These are phyloP conservation scores for Boletus fagicola DNA, from an alignment of 768 basidiomycete genomes.

Conservation along the genomic window DNA sequence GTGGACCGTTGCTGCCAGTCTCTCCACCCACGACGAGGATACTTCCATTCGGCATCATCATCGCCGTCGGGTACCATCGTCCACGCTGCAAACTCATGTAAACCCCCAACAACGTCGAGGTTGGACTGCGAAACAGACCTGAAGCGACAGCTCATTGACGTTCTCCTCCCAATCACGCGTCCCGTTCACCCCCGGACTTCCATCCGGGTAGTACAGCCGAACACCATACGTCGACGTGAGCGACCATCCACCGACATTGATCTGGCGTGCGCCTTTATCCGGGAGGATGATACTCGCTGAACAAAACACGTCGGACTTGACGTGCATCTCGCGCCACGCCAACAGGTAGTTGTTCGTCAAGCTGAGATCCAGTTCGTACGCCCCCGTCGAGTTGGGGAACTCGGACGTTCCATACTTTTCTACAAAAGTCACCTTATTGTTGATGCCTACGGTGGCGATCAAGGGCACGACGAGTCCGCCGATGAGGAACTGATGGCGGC, in stretches of 20 bases:
- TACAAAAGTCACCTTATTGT: constrained; percentile 78
- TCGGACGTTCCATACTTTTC: constrained; percentile 71
- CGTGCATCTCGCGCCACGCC: constrained; percentile 76
- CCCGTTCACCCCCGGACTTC: constrained; percentile 62
- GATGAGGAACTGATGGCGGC: constrained; percentile 31
- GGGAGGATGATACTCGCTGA: constrained; percentile 71
- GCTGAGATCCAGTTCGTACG: constrained; percentile 72
- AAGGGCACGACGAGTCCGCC: constrained; percentile 68
- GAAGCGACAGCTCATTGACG: constrained; percentile 50
- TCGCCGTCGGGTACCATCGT: constrained; percentile 74
- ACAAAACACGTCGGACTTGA: constrained; percentile 79
- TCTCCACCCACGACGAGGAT: constrained; percentile 76
- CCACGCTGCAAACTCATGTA: constrained; percentile 41
- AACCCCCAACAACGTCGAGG: background rate
- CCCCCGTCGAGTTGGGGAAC: constrained; percentile 66
- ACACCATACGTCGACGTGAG: constrained; percentile 69
- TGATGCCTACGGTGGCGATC: constrained; percentile 72
- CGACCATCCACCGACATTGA: constrained; percentile 52
- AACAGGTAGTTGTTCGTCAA: constrained; percentile 39
- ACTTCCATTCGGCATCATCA: constrained; percentile 71
- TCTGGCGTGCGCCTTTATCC: constrained; percentile 54
- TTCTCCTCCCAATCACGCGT: constrained; percentile 84
- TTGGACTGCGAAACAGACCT: constrained; percentile 39
- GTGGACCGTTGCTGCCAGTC: constrained; percentile 63
- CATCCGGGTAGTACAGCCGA: constrained; percentile 70